Evolutionary conservation across 225 moss, liverwort and hornwort species (phyloP).

Genomic region (Polytrichum formosum): DNA sequence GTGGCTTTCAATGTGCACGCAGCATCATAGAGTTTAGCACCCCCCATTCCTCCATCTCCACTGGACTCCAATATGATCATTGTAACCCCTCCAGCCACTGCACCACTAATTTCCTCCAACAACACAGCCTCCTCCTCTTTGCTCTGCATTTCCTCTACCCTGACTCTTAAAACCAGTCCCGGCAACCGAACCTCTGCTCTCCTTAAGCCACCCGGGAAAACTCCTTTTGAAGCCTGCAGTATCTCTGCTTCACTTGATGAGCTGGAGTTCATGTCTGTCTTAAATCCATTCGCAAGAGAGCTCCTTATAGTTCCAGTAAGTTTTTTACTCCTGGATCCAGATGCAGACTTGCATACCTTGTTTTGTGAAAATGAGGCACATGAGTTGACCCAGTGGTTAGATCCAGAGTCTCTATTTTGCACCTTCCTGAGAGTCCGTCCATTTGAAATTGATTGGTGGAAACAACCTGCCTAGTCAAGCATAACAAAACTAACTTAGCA

Average conservation of each 20-base stretch:
- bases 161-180: constrained; percentile 75
- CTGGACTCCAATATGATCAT: constrained; percentile 86
- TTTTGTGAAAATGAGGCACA: neutral
- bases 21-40: constrained; percentile 89
- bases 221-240: constrained; percentile 55
- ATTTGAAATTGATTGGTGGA: neutral
- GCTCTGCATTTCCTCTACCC: constrained; percentile 61
- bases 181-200: constrained; percentile 88
- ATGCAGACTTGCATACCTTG: constrained; percentile 3
- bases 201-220: constrained; percentile 85
- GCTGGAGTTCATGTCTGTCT: constrained; percentile 41
- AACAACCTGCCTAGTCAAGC: constrained; percentile 37
- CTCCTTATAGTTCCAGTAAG: constrained; percentile 26
- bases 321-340: constrained; percentile 6
- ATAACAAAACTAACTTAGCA: constrained; percentile 22
- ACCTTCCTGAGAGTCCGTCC: neutral
- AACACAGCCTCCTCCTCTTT: constrained; percentile 40
- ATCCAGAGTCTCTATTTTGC: constrained; percentile 9
- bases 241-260: constrained; percentile 34
- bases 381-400: neutral
- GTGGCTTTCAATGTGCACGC: constrained; percentile 74
- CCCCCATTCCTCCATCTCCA: constrained; percentile 58
- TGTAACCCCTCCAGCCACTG: constrained; percentile 77
- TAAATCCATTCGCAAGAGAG: constrained; percentile 53
- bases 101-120: constrained; percentile 53